Percentiles rank a stretch among this genome's conserved stretches.
These are phyloP conservation scores for Cavenderia fasciculata DNA, from an alignment of 78 protist species.

Conservation along the genomic window DNA sequence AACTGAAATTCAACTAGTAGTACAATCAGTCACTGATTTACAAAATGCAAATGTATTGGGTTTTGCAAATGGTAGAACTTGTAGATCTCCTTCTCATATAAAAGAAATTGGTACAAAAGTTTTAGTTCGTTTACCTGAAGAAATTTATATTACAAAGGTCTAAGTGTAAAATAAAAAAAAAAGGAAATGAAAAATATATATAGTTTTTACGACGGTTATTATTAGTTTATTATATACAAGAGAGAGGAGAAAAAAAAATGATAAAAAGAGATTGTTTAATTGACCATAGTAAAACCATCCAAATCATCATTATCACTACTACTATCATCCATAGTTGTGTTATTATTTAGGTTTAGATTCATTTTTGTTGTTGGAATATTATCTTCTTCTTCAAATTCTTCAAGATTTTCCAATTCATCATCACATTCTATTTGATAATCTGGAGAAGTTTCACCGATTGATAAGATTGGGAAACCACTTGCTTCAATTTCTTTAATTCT, in stretches of 20 bases:
- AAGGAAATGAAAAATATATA: background rate
- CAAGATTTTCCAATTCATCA: slow-evolving; percentile 13
- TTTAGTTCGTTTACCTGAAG: slow-evolving; percentile 38
- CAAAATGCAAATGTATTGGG: background rate
- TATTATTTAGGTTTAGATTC: no score
- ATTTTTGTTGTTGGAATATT: background rate
- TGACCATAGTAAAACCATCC: slow-evolving; percentile 52
- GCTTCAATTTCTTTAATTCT: slow-evolving; percentile 5
- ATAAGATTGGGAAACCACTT: slow-evolving; percentile 35
- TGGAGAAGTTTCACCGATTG: slow-evolving; percentile 29
- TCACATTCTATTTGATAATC: slow-evolving; percentile 47
- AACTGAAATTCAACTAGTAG: background rate
- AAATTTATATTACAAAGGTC: background rate
- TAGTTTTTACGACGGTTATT: background rate
- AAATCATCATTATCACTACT: slow-evolving; percentile 27
- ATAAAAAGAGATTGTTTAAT: background rate
- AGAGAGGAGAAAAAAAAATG: background rate
- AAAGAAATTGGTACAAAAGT: slow-evolving; percentile 5
- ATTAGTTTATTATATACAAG: background rate
- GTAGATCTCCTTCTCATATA: slow-evolving; percentile 23
- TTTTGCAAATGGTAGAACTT: slow-evolving; percentile 45
- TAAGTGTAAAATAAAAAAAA: background rate
- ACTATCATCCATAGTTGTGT: background rate
- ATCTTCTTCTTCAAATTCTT: background rate
- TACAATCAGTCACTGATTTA: background rate